Base-by-base conservation (phyloP, 371 early-diverging fungal genomes). In the Mucor plumbeus region DNA sequence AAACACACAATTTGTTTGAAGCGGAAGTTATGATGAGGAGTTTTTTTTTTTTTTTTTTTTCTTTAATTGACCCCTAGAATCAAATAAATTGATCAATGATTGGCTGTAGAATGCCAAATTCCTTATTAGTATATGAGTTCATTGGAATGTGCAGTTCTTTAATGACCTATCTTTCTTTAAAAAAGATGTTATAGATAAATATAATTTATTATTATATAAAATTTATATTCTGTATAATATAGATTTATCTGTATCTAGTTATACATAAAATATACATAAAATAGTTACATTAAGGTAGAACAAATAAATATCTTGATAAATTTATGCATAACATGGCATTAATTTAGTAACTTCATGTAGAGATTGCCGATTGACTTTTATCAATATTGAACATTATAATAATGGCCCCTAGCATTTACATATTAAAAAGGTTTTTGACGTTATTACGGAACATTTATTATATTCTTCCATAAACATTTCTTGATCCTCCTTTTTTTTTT, bases 381-480 rank as follows among this genome's bases (percentile, higher is more conserved):
- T n/a, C n/a, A n/a, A n/a, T 14, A 21, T 26, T 53, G 13, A 21
- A 1, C 11, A 13, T 53, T 31, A 21, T 26, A 19, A 5, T 50
- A 50, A 21, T 26, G 11, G 19, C 21, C 48, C 63, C 53, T 63
- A 63, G 40, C 63, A 54, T 63, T 63, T 40, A 31, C 53, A 40
- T 38, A 53, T 44, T 35, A 31, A 14, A 26, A 38, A 38, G 38
- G 13, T 26, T 31, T 26, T 53, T 53, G 53, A 53, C 53, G 31
- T 53, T 53, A 10, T 13, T 53, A 63, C 63, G 55, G 63, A 54
- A 63, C 63, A 53, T 63, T 63, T 63, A 34, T 63, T 15, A 14
- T 53, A 53, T 53, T 63, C 40, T 63, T 39, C 48, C 39, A 53
- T 54, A 21, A 39, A 39, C 50, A 53, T 53, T 40, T 63, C 19